These are phyloP conservation scores for Diaporthe nobilis DNA, from an alignment of 2,329 filamentous ascomycete species.

Conservation along the genomic window DNA sequence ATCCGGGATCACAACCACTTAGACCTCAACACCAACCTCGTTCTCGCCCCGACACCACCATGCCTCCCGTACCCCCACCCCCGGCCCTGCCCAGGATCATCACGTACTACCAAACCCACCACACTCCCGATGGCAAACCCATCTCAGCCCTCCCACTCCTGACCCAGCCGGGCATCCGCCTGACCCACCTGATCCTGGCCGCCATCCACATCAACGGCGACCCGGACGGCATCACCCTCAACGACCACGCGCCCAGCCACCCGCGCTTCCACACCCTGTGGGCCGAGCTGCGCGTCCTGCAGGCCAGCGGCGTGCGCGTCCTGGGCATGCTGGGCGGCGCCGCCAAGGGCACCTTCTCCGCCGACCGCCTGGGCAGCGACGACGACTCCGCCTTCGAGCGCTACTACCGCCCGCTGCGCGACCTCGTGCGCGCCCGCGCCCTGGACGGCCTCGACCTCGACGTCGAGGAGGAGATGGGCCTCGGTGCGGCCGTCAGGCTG, in stretches of 20 bases:
- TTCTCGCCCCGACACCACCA: slow-evolving; percentile 33
- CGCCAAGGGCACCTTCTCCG: slow-evolving; percentile 76
- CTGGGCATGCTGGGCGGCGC: slow-evolving; percentile 87
- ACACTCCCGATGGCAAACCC: slow-evolving; percentile 52
- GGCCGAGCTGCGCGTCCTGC: slow-evolving; percentile 78
- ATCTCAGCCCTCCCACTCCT: slow-evolving; percentile 60
- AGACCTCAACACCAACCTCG: neutral
- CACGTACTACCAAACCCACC: slow-evolving; percentile 60
- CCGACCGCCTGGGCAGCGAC: slow-evolving; percentile 63
- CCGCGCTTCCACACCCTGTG: slow-evolving; percentile 76
- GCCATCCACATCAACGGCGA: slow-evolving; percentile 83
- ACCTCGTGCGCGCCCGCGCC: slow-evolving; percentile 69
- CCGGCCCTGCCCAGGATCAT: slow-evolving; percentile 50
- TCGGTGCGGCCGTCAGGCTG: slow-evolving; percentile 72
- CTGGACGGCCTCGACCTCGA: slow-evolving; percentile 81
- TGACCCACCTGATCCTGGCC: slow-evolving; percentile 83
- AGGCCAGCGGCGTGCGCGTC: slow-evolving; percentile 79
- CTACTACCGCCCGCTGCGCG: slow-evolving; percentile 77
- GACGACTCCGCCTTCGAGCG: slow-evolving; percentile 71
- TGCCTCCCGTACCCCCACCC: slow-evolving; percentile 49
- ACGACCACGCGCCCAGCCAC: slow-evolving; percentile 78
- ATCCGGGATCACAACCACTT: neutral
- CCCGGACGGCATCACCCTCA: slow-evolving; percentile 77
- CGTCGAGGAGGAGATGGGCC: slow-evolving; percentile 80
- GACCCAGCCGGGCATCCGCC: slow-evolving; percentile 52